A percentile compares a stretch with the other conserved stretches of the same genome.
phyloP scores from a whole-genome alignment of 2,329 filamentous ascomycete genomes.

The Cladosporium oxysporum region DNA sequence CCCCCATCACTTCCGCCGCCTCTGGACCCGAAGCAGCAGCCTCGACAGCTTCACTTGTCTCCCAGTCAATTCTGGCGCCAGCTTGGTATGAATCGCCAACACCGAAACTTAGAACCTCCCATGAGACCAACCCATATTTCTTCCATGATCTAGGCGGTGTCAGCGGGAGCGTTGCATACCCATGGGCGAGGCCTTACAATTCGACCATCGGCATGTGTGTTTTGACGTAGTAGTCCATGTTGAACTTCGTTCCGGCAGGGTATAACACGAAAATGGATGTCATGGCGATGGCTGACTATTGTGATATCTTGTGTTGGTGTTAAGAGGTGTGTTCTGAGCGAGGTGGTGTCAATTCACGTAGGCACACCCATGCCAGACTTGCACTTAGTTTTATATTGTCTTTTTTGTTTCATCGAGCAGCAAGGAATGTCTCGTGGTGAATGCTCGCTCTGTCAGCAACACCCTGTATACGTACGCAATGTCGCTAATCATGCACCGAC shows the following conservation, averaged over 20 bases:
- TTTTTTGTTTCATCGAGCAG: neutral
- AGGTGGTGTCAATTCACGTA: neutral
- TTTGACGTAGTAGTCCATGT: neutral
- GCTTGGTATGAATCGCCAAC: neutral
- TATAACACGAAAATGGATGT: neutral
- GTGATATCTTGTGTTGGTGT: neutral
- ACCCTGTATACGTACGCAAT: neutral
- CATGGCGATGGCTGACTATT: neutral
- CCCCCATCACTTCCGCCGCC: neutral
- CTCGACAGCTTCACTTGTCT: neutral
- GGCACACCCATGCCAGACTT: neutral
- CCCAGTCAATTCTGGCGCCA: neutral
- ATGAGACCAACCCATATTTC: neutral
- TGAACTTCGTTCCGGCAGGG: neutral
- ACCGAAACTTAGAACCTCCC: neutral
- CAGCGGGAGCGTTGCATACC: neutral
- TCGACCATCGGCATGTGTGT: neutral
- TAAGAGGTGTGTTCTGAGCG: neutral
- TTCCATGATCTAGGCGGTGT: neutral
- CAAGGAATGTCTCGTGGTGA: neutral
- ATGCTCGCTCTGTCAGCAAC: neutral
- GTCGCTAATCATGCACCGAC: neutral
- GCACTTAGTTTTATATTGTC: neutral
- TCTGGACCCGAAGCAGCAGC: neutral
- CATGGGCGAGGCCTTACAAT: neutral